These are phyloP conservation scores for Meyerozyma athensensis DNA, from an alignment of 1,139 yeast species.

Conservation along the genomic window DNA sequence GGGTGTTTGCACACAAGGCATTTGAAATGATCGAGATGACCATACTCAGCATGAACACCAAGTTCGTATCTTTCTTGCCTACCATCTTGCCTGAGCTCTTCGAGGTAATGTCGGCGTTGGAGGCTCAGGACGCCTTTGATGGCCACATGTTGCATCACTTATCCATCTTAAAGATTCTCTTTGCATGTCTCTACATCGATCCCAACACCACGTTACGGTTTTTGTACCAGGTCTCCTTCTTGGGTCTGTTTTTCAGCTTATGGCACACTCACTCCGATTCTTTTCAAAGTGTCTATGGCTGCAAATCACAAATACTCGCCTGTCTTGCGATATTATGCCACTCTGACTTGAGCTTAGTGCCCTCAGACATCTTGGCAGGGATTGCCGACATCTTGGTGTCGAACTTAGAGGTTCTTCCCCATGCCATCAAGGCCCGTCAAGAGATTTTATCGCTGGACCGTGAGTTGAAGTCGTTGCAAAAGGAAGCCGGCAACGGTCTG, in stretches of 20 bases:
- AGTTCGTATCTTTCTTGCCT: conserved; percentile 30
- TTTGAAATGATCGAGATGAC: conserved; percentile 41
- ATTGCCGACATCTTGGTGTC: conserved; percentile 37
- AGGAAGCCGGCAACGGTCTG: conserved; percentile 16
- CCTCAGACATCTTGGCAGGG: conserved; percentile 37
- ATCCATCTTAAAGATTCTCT: conserved; percentile 41
- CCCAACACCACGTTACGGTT: conserved; percentile 35
- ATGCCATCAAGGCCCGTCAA: conserved; percentile 43
- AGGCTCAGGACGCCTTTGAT: conserved; percentile 39
- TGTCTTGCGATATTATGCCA: conserved; percentile 29
- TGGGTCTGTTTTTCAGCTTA: conserved; percentile 36
- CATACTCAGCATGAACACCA: conserved; percentile 32
- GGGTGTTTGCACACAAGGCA: conserved; percentile 37
- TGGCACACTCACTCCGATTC: conserved; percentile 47
- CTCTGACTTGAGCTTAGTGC: conserved; percentile 23
- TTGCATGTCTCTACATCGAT: conserved; percentile 37
- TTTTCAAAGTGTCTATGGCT: conserved; percentile 53
- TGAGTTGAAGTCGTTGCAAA: conserved; percentile 22
- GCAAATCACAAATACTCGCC: conserved; percentile 49
- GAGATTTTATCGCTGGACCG: conserved; percentile 37
- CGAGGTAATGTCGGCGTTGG: conserved; percentile 31
- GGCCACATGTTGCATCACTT: conserved; percentile 46
- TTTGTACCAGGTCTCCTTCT: conserved; percentile 34
- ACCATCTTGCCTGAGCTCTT: conserved; percentile 35
- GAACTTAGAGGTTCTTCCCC: conserved; percentile 42